Evolutionary conservation across 768 basidiomycete genomes (phyloP), one percentile per base, ranked within the genome.

Genomic region (Pholiota microspora): DNA sequence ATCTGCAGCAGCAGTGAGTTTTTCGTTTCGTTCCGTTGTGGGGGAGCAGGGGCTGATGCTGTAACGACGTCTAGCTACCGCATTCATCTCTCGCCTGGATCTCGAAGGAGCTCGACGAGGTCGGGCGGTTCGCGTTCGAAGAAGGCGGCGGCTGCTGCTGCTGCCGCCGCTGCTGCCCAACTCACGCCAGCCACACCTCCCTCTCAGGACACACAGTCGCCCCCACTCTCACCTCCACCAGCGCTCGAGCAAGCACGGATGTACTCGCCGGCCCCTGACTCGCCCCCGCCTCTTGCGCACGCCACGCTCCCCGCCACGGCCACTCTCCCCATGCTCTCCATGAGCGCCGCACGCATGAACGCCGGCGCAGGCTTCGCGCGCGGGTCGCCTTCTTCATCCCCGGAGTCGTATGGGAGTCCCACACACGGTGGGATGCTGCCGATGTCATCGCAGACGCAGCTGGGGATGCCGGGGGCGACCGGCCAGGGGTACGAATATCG

Each of bases 11-110:
- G 59, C 81, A 82, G 81, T 81, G 50, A 62, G 79, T 76, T 49
- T 21, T 24, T 25, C n/a, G 8, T 15, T 15, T 7, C 9, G 27
- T 32, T 3, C 16, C 13, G 31, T 13, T n/a, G 40, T 15, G 6
- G 23, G 49, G 7, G 9, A 35, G 4, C n/a, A 10, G 18, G 7
- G 25, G 32, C 34, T 50, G 12, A 38, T 23, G 2, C n/a, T 0
- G 42, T 29, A 6, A 31, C 29, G 0, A 8, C 18, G 8, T n/a
- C 4, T 23, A 91, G 89, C 62, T 91, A 90, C 64, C 85, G 88
- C 16, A 90, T 91, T 59, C 89, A 91, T 64, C 75, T 91, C 18
- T 89, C 89, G 1, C 89, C 89, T 0, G 87, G 89, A 47, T 91
- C 89, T 0, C 80, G 89, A 27, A 73, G 89, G 45, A 83, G 77